Conservation (phyloP, 129 eudicot species). For the Kitagawia praeruptora region DNA sequence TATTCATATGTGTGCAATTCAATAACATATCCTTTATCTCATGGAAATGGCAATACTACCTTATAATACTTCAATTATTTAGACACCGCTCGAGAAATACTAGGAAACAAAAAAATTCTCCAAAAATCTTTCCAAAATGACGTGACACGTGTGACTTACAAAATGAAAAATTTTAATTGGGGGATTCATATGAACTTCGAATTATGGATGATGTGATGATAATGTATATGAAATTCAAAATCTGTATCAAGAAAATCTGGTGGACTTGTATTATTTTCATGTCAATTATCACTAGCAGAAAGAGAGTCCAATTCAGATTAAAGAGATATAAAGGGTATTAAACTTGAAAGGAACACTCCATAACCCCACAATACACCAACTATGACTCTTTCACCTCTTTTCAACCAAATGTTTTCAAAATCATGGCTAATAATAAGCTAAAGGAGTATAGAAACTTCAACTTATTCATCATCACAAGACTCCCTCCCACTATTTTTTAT, state of each 20-base stretch:
- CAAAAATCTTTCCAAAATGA: too few species aligned
- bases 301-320: neutral
- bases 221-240: neutral
- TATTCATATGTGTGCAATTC: neutral
- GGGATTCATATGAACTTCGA: too few species aligned
- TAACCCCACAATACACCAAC: conserved; percentile 12
- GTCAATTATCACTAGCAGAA: neutral
- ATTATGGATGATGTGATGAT: neutral
- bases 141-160: too few species aligned
- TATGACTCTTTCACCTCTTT: neutral
- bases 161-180: too few species aligned
- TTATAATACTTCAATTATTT: too few species aligned
- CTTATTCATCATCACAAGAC: conserved; percentile 7
- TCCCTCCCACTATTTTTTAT: conserved; percentile 7
- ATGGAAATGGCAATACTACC: neutral
- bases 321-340: neutral
- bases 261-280: neutral
- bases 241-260: neutral
- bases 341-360: conserved; percentile 7
- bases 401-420: conserved; percentile 3
- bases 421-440: neutral
- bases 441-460: neutral
- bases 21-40: neutral
- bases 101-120: too few species aligned
- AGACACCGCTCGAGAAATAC: too few species aligned